A percentile compares a stretch with the other conserved stretches of the same genome.
phyloP scores from a whole-genome alignment of 1,284 basidiomycete genomes.

The Bondarzewia mesenterica region DNA sequence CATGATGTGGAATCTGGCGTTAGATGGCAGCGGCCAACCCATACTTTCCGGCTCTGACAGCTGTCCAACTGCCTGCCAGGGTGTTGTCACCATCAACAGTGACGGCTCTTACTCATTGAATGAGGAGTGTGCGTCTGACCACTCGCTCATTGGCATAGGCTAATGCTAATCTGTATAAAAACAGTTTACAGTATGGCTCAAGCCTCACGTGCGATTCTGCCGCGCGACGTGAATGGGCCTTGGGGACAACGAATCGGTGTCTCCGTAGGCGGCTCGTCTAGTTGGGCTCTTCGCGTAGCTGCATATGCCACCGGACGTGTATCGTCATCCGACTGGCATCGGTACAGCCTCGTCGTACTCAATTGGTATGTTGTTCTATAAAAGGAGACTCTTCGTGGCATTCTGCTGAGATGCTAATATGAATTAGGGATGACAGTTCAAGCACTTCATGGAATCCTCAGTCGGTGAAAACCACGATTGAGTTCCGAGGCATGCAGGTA shows the following conservation, averaged over 20 bases:
- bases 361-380: no score
- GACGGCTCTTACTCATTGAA: conserved; percentile 56
- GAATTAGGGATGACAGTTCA: conserved; percentile 45
- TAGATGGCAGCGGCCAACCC: conserved; percentile 54
- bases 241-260: conserved; percentile 61
- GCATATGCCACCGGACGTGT: conserved; percentile 57
- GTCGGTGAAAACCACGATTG: conserved; percentile 56
- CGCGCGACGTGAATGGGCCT: conserved; percentile 58
- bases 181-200: conserved; percentile 72
- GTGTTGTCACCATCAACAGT: conserved; percentile 58
- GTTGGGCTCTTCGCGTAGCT: conserved; percentile 52
- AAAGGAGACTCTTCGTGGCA: no score
- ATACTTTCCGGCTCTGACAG: conserved; percentile 60
- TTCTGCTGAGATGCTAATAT: no score
- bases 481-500: conserved; percentile 44
- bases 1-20: conserved; percentile 70
- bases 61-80: conserved; percentile 52
- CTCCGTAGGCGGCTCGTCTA: conserved; percentile 46
- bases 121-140: conserved; percentile 52
- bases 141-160: neutral
- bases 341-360: conserved; percentile 63
- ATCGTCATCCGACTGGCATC: conserved; percentile 46
- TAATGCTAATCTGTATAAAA: no score
- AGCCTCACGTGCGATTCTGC: conserved; percentile 65
- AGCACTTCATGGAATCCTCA: conserved; percentile 51